Evolutionary conservation across 768 basidiomycete genomes (phyloP), one percentile per base, ranked within the genome.

Genomic region (Termitomyces sp.): DNA sequence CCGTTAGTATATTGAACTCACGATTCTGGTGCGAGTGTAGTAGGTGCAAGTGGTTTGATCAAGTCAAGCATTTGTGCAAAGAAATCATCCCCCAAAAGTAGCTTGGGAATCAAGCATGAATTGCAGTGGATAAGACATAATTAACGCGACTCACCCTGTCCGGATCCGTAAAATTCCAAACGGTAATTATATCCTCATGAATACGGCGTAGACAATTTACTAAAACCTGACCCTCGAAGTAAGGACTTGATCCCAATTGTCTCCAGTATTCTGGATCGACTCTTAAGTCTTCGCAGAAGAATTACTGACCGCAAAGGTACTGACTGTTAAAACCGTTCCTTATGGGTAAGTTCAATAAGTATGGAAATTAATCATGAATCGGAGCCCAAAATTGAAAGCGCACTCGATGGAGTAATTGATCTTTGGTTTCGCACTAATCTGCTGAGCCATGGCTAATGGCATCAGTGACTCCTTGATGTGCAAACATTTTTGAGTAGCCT

Each of bases 391-490:
- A 55, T 12, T 15, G 16, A 4, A 24, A 42, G 24, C 54, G 24
- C 54, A 55, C 54, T 55, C 38, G 11, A 55, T 38, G 35, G 51
- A 60, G 22, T 28, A 33, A 40, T 60, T 45, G n/a, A 60, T 42
- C 52, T 60, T 60, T 40, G 45, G 40, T 18, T 36, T 52, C 13
- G 59, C 44, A 54, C 36, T 38, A 15, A 60, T 54, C 45, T 48
- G 59, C 52, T 60, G 59, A 5, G 59, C 59, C 53, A 54, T 35
- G 32, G 36, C 59, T 18, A 45, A 54, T 20, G 53, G 59, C 45
- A 60, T 24, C 33, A 60, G 33, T 24, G 42, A 48, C 15, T 60
- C 59, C 39, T 59, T 36, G 20, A 52, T 38, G 33, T 52, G 48
- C 13, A 59, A 24, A 44, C 24, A 42, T 44, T 46, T 53, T 22